A percentile compares a stretch with the other conserved stretches of the same genome.
These are phyloP conservation scores for Acacia confusa DNA, from an alignment of 306 rosid genomes.

Conservation along the genomic window DNA sequence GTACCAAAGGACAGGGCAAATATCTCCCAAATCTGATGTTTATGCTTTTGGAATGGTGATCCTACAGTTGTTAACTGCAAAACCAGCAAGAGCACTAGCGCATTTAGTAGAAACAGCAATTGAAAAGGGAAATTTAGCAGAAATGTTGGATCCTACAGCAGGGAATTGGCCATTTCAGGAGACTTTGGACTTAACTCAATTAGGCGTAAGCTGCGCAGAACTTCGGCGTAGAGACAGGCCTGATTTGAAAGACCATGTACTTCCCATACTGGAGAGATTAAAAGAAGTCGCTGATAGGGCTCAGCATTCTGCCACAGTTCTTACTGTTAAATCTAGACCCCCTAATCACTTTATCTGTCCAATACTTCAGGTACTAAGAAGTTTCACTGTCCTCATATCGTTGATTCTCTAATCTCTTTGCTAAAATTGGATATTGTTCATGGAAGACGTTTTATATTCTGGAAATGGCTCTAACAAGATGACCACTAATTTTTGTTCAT, in stretches of 20 bases:
- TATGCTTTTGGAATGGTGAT: conserved; percentile 95
- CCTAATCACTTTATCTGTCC: conserved; percentile 95
- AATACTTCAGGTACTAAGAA: conserved; percentile 68
- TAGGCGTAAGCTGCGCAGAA: conserved; percentile 85
- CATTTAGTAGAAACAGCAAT: conserved; percentile 82
- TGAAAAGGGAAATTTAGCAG: conserved; percentile 40
- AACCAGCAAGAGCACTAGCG: conserved; percentile 75
- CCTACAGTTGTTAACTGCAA: conserved; percentile 81
- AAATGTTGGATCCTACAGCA: conserved; percentile 71
- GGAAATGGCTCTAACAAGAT: not conserved
- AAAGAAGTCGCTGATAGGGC: conserved; percentile 65
- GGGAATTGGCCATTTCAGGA: conserved; percentile 89
- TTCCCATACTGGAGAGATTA: conserved; percentile 70
- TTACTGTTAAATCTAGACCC: conserved; percentile 45
- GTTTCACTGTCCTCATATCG: conserved; percentile 1
- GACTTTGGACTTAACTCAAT: conserved; percentile 61
- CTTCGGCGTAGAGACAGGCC: conserved; percentile 88
- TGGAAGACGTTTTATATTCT: conserved; percentile 8
- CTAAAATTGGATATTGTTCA: not conserved
- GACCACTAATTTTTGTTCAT: not conserved
- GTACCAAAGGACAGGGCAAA: conserved; percentile 77
- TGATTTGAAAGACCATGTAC: conserved; percentile 64
- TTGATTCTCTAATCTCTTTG: not conserved
- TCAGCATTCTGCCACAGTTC: conserved; percentile 36
- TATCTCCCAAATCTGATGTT: conserved; percentile 84